Base-by-base conservation (phyloP, 2,329 filamentous ascomycete genomes). In the Aureobasidium sp. region DNA sequence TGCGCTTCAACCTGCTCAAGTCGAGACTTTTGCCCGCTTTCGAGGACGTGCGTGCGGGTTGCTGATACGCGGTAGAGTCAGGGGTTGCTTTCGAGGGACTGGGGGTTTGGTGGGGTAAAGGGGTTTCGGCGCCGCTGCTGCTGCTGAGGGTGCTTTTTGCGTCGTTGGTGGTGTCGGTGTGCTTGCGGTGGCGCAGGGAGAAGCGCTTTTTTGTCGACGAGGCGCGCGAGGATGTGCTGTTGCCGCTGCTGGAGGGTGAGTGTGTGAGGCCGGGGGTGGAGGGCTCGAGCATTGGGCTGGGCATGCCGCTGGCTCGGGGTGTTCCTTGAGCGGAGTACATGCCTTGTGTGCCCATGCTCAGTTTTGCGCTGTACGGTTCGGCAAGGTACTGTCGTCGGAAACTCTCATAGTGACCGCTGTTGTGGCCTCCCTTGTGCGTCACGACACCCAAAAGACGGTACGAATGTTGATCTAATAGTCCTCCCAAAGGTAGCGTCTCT, bases 331-430 rank as follows among this genome's bases (percentile, higher is more conserved):
- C 80, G 71, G 87, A 90, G 69, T 89, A 93, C 35, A 87, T 84
- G 7, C 85, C 86, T 38, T 89, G 88, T 6, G 82, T 81, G 62
- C 88, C 87, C 73, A 95, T 93, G 0, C 85, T 85, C 66, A 89
- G 86, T 0, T 88, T 85, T 8, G 93, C 96, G 1, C 90, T 88
- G 70, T 86, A 97, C 0, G 92, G 92, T 3, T 87, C 77, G 54
- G 86, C 84, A 9, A 90, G 75, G 61, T 89, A 87, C 73, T 97
- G 94, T 38, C 94, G 84, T 35, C 94, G 83, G 73, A 97, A 97
- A 0, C 91, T 93, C 73, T 99, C 94, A 75, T 99, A 99, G 71
- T 99, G 94, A 0, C 94, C 94, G 68, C 91, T 96, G 69, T 96
- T 87, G 71, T 99, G 94, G 64, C 89, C 95, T 38, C 94, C 94